Conservation (phyloP, 257 asterid species). For the Penstemon newberryi region DNA sequence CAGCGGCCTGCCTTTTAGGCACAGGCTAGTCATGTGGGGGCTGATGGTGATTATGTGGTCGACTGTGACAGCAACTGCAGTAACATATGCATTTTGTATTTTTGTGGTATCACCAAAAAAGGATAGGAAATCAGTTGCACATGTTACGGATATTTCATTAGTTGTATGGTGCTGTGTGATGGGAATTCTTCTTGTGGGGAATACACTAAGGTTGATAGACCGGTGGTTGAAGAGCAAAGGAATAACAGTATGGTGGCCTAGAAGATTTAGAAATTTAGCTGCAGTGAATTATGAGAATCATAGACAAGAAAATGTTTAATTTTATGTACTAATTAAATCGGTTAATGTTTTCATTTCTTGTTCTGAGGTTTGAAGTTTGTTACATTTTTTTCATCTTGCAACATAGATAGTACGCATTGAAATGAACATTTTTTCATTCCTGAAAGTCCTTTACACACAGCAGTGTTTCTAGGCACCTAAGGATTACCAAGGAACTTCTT, state of each 20-base stretch:
- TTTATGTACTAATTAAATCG: no score
- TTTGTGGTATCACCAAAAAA: slow-evolving; percentile 38
- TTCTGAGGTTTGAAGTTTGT: not conserved
- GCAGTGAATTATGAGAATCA: slow-evolving; percentile 1
- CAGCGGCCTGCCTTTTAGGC: slow-evolving; percentile 52
- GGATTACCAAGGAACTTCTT: slow-evolving; percentile 17
- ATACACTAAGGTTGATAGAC: slow-evolving; percentile 35
- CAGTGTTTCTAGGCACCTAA: slow-evolving; percentile 33
- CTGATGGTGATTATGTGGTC: slow-evolving; percentile 65
- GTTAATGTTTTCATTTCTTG: not conserved
- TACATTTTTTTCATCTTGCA: not conserved
- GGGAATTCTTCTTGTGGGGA: slow-evolving; percentile 45
- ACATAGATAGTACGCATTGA: not conserved
- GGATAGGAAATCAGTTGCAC: slow-evolving; percentile 22
- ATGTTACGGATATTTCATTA: slow-evolving; percentile 26
- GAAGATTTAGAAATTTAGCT: slow-evolving; percentile 3
- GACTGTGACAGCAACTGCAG: slow-evolving; percentile 40
- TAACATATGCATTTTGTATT: slow-evolving; percentile 40
- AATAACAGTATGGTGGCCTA: slow-evolving; percentile 19
- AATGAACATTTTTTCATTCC: slow-evolving; percentile 8
- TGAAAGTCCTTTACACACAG: slow-evolving; percentile 27
- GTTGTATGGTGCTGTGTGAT: slow-evolving; percentile 45
- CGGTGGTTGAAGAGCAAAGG: slow-evolving; percentile 37
- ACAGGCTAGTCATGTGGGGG: slow-evolving; percentile 40
- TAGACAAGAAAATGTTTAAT: slow-evolving; percentile 21